Base-by-base conservation (phyloP, 2,329 filamentous ascomycete species). In the Ambrosiella beaveri region DNA sequence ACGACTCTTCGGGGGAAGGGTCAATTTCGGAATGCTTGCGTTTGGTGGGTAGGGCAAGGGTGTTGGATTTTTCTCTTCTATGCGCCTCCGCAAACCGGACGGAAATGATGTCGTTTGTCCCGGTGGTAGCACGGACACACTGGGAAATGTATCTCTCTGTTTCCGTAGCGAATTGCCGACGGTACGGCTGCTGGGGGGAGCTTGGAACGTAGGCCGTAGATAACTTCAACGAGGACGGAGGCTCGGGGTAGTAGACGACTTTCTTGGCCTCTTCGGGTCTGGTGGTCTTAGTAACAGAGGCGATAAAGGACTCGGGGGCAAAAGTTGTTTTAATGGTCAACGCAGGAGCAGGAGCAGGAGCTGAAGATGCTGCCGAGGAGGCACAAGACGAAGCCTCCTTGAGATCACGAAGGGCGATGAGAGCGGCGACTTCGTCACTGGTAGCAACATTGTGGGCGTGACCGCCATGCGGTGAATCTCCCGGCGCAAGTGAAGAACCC, bases 321-420 rank as follows among this genome's bases (percentile, higher is more conserved):
- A 3, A 19, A 27, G 47, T 8, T 1, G 47, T 35, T 41, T 3
- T 11, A n/a, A n/a, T 41, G 3, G 39, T n/a, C 7, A n/a, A 41
- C 11, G n/a, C 39, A 12, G 39, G 39, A 41, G 39, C 38, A 13
- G 38, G 7, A 4, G 47, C 11, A 11, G 47, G 12, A 35, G n/a
- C 9, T 11, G 15, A n/a, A 55, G 54, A 17, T 41, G 54, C 7
- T n/a, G 39, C 47, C 8, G 47, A 11, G 9, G 47, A 15, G 19
- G 44, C 19, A 35, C 35, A 8, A 47, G n/a, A 12, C 15, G 59
- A 57, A 39, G 59, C 56, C 38, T 54, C 51, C n/a, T 57, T 57
- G 38, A 60, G 44, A 55, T 60, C 59, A 37, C 59, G 51, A 2
- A 60, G 44, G 19, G 59, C 59, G 40, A 60, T 60, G 36, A 60